These are phyloP conservation scores for Kodamaea sagamina DNA, from an alignment of 805 yeast species.

Conservation along the genomic window DNA sequence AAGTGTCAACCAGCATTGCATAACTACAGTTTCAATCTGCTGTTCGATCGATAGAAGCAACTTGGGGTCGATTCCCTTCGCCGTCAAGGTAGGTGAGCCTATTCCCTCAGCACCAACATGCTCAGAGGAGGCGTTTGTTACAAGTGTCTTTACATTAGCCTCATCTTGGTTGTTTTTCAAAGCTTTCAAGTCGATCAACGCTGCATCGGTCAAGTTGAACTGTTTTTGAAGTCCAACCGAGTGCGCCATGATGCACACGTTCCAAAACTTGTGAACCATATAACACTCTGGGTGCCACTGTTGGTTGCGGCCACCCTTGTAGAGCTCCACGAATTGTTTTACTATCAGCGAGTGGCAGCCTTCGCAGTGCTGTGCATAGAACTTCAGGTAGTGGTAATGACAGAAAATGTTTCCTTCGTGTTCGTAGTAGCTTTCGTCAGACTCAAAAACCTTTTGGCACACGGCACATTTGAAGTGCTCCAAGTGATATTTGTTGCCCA, in stretches of 20 bases:
- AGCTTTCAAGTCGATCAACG: slow-evolving; percentile 14
- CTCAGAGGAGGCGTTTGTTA: background rate
- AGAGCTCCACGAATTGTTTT: slow-evolving; percentile 91
- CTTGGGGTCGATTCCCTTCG: slow-evolving; percentile 32
- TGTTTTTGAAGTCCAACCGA: slow-evolving; percentile 48
- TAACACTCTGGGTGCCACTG: slow-evolving; percentile 99
- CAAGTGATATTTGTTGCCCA: slow-evolving; percentile 88
- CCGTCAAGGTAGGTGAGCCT: slow-evolving; percentile 1
- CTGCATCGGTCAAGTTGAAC: slow-evolving; percentile 16
- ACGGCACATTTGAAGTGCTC: slow-evolving; percentile 93
- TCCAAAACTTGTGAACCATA: slow-evolving; percentile 97
- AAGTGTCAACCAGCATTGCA: slow-evolving; percentile 81
- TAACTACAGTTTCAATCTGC: slow-evolving; percentile 56
- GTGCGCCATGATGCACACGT: slow-evolving; percentile 70
- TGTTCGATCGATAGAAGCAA: slow-evolving; percentile 61
- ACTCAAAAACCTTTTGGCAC: slow-evolving; percentile 83
- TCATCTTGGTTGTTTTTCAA: slow-evolving; percentile 9
- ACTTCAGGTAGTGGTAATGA: slow-evolving; percentile 86
- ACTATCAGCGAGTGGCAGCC: slow-evolving; percentile 91
- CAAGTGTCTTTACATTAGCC: background rate
- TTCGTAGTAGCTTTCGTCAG: slow-evolving; percentile 90
- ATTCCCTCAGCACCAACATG: slow-evolving; percentile 15
- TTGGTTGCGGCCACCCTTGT: slow-evolving; percentile 85
- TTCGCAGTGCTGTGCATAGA: slow-evolving; percentile 85
- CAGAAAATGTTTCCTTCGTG: slow-evolving; percentile 82